Conservation (phyloP, 1,284 basidiomycete species). For the Leccinum angustisporum region DNA sequence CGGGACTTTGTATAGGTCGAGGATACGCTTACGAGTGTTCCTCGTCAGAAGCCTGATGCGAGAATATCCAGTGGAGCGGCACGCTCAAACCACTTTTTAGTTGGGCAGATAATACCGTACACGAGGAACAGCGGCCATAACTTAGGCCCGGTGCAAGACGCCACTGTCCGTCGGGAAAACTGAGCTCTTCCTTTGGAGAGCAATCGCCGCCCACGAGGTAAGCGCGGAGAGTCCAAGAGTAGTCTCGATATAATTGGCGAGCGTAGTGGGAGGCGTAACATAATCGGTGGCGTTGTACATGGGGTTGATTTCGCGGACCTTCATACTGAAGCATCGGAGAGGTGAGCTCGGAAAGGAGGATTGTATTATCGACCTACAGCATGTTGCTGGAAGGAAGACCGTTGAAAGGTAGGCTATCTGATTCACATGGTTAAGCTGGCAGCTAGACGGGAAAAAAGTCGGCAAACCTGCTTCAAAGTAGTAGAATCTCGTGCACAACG, state of each 20-base stretch:
- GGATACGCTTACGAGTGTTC: neutral
- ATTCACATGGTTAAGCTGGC: neutral
- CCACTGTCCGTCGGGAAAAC: slow-evolving; percentile 7
- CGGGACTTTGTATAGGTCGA: neutral
- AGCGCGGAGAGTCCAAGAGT: slow-evolving; percentile 14
- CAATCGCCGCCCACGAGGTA: slow-evolving; percentile 20
- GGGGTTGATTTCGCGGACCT: slow-evolving; percentile 16
- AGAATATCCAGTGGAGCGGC: neutral
- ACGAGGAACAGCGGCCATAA: slow-evolving; percentile 25
- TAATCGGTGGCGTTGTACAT: neutral
- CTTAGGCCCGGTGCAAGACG: slow-evolving; percentile 1
- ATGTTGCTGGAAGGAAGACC: slow-evolving; percentile 29
- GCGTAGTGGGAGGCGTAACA: neutral
- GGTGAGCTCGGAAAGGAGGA: slow-evolving; percentile 8
- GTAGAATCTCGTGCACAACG: slow-evolving; percentile 36
- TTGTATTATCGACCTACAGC: slow-evolving; percentile 36
- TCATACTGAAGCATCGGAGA: slow-evolving; percentile 27
- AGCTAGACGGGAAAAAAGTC: neutral
- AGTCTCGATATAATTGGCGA: slow-evolving; percentile 14
- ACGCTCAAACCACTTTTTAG: neutral
- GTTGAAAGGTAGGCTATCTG: slow-evolving; percentile 32
- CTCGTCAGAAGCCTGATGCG: neutral
- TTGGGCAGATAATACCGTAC: neutral
- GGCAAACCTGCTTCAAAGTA: slow-evolving; percentile 45
- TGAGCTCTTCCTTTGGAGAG: slow-evolving; percentile 12